Conservation (phyloP, 306 rosid genomes). For the Citrullus mucosospermus region DNA sequence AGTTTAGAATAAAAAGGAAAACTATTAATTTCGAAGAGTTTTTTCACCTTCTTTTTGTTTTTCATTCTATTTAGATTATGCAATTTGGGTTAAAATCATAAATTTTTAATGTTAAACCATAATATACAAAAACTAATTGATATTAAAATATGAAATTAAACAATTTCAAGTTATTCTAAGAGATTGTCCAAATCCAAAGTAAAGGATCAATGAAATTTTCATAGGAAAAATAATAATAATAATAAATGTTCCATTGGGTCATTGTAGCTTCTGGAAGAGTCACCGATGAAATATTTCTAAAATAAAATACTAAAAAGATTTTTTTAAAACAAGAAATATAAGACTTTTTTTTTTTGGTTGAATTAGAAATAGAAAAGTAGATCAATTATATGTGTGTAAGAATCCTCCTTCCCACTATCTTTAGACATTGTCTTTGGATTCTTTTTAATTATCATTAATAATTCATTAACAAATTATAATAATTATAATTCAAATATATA, state of each 20-base stretch:
- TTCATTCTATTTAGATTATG: background rate
- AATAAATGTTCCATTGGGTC: background rate
- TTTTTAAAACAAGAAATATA: background rate
- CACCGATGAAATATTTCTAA: background rate
- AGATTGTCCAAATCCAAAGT: background rate
- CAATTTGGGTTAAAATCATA: background rate
- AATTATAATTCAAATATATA: background rate
- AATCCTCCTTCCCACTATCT: constrained; percentile 4
- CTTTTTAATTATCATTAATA: background rate
- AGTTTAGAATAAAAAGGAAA: too few relatives aligned
- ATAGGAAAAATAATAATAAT: background rate
- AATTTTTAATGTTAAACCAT: background rate
- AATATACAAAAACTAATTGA: too few relatives aligned
- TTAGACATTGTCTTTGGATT: background rate
- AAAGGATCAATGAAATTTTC: background rate
- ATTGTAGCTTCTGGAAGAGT: background rate
- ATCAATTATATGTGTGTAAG: background rate
- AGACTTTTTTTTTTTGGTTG: background rate
- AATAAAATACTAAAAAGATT: background rate
- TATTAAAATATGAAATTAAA: too few relatives aligned
- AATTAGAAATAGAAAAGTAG: background rate
- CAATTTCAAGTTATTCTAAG: too few relatives aligned
- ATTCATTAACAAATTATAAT: background rate
- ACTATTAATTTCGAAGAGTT: too few relatives aligned
- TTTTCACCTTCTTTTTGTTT: background rate